Base-by-base conservation (phyloP, 2,329 filamentous ascomycete genomes). In the Arthrobotrys pseudoclavata region DNA sequence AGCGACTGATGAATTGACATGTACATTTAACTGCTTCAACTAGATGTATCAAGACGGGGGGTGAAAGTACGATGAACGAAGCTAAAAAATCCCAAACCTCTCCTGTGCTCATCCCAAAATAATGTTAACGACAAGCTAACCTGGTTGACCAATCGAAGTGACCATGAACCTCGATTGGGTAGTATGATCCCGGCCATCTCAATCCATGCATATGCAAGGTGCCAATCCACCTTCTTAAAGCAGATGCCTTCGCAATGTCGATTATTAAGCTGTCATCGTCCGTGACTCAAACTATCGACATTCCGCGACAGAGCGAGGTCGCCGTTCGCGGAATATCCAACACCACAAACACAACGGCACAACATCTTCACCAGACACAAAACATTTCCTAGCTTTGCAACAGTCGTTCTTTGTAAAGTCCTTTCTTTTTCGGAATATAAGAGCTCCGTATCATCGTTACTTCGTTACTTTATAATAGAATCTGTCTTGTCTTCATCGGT, bases 221-320 rank as follows among this genome's bases (percentile, higher is more conserved):
- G 50, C n/a, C 45, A 53, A 68, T 48, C 13, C 18, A 68, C 50
- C 64, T 68, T 52, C 64, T 53, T 53, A 57, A 68, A 57, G n/a
- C 6, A 48, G 64, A 13, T 13, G 18, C 48, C 20, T 10, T 4
- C 24, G n/a, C 52, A 15, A 3, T 12, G 29, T 37, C 26, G 69
- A 72, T 72, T 72, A 72, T 66, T 72, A 72, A 72, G 69, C 61
- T 72, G 55, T 60, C 55, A 34, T 26, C 31, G 55, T 3, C 55
- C 42, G 69, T 72, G 69, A 72, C 47, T 66, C 60, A 61, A 61
- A 62, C 13, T n/a, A 29, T 74, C 62, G 69, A 62, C 15, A 37
- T 57, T 74, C 69, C 69, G 69, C 69, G 69, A 74, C 69, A 68
- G 68, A 74, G 69, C 69, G 69, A 68, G 42, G 12, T 40, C 68